Percentiles rank a stretch among this genome's conserved stretches.
These are phyloP conservation scores for Myotisia sp. DNA, from an alignment of 2,329 filamentous ascomycete species.

Conservation along the genomic window DNA sequence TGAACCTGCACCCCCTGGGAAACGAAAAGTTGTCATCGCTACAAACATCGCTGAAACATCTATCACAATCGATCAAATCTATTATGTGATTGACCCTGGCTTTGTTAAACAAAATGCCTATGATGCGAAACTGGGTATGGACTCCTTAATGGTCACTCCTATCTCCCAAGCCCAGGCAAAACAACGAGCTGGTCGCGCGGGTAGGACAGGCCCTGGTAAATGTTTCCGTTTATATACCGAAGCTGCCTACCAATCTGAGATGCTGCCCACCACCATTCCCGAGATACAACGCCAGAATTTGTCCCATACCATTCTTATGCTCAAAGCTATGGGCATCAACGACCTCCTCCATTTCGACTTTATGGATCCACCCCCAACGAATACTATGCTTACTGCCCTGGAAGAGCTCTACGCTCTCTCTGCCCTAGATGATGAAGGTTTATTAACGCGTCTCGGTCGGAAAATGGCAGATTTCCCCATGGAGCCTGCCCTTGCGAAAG, in stretches of 20 bases:
- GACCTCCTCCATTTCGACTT: constrained; percentile 96
- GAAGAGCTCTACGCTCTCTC: constrained; percentile 89
- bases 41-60: constrained; percentile 98
- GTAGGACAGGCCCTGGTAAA: constrained; percentile 87
- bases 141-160: constrained; percentile 85
- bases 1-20: constrained; percentile 74
- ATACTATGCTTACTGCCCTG: constrained; percentile 90
- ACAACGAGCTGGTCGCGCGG: constrained; percentile 81
- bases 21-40: constrained; percentile 87
- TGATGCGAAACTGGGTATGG: constrained; percentile 95
- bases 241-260: constrained; percentile 86
- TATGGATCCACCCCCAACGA: constrained; percentile 95
- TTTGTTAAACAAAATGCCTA: constrained; percentile 98
- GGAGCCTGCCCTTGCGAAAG: constrained; percentile 84
- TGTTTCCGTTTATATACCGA: constrained; percentile 94
- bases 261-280: constrained; percentile 89
- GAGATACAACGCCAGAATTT: constrained; percentile 94
- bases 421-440: constrained; percentile 85
- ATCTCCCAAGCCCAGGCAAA: constrained; percentile 96
- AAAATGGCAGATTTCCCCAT: constrained; percentile 99
- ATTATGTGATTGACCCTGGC: constrained; percentile 91
- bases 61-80: constrained; percentile 95
- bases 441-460: constrained; percentile 76
- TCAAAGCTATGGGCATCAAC: constrained; percentile 99
- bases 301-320: constrained; percentile 84